Conservation (phyloP, 495 filamentous ascomycete genomes). For the Hyaloscypha variabilis region DNA sequence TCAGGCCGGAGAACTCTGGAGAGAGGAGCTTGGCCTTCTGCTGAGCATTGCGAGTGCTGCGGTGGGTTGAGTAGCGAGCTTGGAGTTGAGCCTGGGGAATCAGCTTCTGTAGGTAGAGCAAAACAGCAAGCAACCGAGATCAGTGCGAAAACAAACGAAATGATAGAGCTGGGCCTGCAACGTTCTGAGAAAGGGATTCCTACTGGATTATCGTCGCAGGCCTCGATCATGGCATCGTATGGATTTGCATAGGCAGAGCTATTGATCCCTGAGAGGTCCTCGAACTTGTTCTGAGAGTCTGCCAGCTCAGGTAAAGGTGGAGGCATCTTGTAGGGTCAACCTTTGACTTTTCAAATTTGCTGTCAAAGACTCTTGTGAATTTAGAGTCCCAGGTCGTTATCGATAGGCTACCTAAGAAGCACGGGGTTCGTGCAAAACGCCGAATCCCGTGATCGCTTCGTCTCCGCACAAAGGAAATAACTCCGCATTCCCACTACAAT, state of each 20-base stretch:
- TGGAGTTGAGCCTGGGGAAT: slow-evolving; percentile 65
- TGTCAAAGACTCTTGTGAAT: background rate
- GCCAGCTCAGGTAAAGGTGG: slow-evolving; percentile 26
- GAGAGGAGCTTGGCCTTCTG: slow-evolving; percentile 70
- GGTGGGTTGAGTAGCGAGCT: slow-evolving; percentile 70
- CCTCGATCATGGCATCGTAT: slow-evolving; percentile 73
- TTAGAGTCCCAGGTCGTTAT: too few species aligned
- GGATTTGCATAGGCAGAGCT: slow-evolving; percentile 62
- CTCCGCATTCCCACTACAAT: too few species aligned
- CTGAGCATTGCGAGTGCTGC: slow-evolving; percentile 69
- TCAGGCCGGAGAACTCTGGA: slow-evolving; percentile 67
- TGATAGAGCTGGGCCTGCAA: too few species aligned
- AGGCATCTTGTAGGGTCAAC: background rate
- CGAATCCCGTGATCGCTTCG: too few species aligned
- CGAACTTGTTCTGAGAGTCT: slow-evolving; percentile 54
- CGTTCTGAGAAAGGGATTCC: slow-evolving; percentile 22
- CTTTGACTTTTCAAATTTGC: background rate
- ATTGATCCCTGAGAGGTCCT: slow-evolving; percentile 57
- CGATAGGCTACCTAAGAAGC: too few species aligned
- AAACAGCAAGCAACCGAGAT: background rate
- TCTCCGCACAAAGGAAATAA: too few species aligned
- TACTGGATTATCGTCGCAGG: slow-evolving; percentile 61
- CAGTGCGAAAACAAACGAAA: background rate
- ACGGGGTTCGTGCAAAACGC: too few species aligned
- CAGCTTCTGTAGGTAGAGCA: background rate